phyloP scores from a whole-genome alignment of 2,329 filamentous ascomycete genomes.

The Penicillium paneum region DNA sequence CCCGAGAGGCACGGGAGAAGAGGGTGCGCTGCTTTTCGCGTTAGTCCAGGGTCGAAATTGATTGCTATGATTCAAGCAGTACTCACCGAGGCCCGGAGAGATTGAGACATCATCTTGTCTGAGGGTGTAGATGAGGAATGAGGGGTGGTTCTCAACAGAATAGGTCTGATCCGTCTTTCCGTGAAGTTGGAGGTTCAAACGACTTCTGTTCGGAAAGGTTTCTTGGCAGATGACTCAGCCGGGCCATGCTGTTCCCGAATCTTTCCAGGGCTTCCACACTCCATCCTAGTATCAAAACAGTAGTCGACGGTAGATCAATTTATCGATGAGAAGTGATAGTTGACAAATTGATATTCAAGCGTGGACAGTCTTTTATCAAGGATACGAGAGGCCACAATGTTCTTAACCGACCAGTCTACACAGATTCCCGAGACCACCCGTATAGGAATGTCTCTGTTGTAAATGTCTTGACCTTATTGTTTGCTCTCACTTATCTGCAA shows the following conservation, averaged over 20 bases:
- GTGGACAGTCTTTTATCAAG: neutral
- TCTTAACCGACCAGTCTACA: neutral
- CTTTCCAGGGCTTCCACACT: neutral
- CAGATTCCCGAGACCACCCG: neutral
- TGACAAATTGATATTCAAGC: neutral
- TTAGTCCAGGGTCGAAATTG: slow-evolving; percentile 11
- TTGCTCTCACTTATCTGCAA: neutral
- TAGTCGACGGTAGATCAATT: neutral
- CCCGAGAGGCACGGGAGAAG: slow-evolving; percentile 59
- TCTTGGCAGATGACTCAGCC: slow-evolving; percentile 24
- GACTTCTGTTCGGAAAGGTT: slow-evolving; percentile 27
- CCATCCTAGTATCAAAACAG: neutral
- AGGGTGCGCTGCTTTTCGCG: slow-evolving; percentile 53
- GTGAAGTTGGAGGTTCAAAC: slow-evolving; percentile 27
- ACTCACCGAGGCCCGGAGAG: slow-evolving; percentile 60
- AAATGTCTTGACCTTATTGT: neutral
- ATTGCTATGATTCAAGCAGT: neutral
- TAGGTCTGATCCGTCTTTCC: slow-evolving; percentile 27
- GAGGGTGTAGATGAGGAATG: slow-evolving; percentile 26
- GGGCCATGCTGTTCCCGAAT: slow-evolving; percentile 6
- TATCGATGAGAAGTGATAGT: neutral
- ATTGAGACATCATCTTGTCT: slow-evolving; percentile 58
- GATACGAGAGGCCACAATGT: too few relatives aligned
- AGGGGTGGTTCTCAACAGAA: slow-evolving; percentile 24
- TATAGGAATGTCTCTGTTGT: neutral